Evolutionary conservation across 1,284 basidiomycete genomes (phyloP), one percentile per base, ranked within the genome.

Genomic region (Megacollybia platyphylla): DNA sequence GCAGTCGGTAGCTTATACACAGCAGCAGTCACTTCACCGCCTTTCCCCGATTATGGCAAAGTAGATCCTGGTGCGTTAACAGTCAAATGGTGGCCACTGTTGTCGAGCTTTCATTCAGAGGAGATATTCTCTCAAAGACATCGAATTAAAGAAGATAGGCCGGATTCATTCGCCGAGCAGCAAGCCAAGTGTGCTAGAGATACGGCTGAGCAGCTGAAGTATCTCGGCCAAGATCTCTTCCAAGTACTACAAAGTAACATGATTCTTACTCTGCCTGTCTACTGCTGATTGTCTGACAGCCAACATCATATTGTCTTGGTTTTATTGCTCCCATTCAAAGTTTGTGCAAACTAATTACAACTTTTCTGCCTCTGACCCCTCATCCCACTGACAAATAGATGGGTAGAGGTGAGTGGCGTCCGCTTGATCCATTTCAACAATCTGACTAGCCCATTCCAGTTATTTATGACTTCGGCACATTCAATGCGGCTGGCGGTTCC

Each of bases 311-410:
- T 59, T 84, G 38, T 70, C 70, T 8, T 80, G 79, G 72, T 83
- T 79, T 57, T 82, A 80, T 50, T 81, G 79, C 70, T 74, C 71
- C 39, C 74, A 83, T 54, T 78, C 76, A 39, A 76, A 71, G 79
- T 78, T 49, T 44, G 63, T 48, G n/a, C 20, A 0, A 15, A 34
- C 31, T 15, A 34, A 15, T 11, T 34, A 11, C 10, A 34, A 11
- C 6, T 7, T 17, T 36, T 8, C 26, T 42, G 35, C 20, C 15
- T 31, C 7, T 27, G 42, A 39, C 24, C 43, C 15, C 41, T 24
- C 2, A 24, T 24, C 39, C 39, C 29, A 41, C 36, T 34, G 34
- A 30, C 29, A 41, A 35, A 34, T 40, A 81, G 79, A 67, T 83
- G 79, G 79, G 73, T 79, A n/a, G 79, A 84, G 57, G 79, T 83